Evolutionary conservation across 2,329 filamentous ascomycete genomes (phyloP).

Genomic region (Neonectria punicea): DNA sequence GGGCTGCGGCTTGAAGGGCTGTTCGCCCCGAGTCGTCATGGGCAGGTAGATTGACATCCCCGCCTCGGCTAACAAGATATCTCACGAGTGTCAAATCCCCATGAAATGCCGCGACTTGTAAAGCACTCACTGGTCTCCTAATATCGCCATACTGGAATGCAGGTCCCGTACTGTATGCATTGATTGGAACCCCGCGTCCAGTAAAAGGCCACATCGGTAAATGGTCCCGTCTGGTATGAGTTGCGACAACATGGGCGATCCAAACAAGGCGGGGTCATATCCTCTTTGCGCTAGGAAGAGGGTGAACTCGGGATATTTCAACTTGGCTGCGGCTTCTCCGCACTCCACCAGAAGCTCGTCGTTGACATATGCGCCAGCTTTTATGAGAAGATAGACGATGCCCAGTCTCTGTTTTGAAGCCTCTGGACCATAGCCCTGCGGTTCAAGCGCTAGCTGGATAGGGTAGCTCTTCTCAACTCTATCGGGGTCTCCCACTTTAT

Average conservation of each 20-base stretch:
- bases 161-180: neutral
- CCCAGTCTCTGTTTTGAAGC: neutral
- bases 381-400: slow-evolving; percentile 1
- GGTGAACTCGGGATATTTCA: neutral
- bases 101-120: neutral
- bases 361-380: neutral
- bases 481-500: neutral
- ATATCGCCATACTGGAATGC: too few species aligned
- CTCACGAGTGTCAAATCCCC: neutral
- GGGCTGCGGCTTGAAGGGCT: slow-evolving; percentile 9
- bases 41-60: slow-evolving; percentile 8
- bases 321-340: neutral
- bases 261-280: neutral
- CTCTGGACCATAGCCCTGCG: too few species aligned
- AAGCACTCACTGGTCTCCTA: neutral
- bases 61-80: slow-evolving; percentile 5
- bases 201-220: neutral
- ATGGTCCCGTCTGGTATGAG: neutral
- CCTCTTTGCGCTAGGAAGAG: neutral
- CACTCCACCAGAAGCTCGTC: neutral
- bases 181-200: slow-evolving; percentile 9
- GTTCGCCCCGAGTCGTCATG: neutral
- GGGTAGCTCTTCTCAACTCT: neutral
- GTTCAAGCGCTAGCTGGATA: neutral
- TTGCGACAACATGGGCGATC: neutral